Base-by-base conservation (phyloP, 106 monocot species). In the Allium cepa region DNA sequence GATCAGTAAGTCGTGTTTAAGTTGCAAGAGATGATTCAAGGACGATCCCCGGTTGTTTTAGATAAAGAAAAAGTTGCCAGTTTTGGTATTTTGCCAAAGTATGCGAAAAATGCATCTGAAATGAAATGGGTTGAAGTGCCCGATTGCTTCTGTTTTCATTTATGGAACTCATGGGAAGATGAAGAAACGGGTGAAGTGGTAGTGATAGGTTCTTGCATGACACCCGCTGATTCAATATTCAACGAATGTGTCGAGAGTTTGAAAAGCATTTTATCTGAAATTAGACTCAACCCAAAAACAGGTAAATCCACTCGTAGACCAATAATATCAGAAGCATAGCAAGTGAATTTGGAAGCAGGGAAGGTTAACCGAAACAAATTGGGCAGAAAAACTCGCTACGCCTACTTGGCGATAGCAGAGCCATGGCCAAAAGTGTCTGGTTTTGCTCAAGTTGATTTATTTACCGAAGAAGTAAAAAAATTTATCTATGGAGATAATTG, bases 381-480 rank as follows among this genome's bases (percentile, higher is more conserved):
- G 3, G 94, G 94, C 6, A 53, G 87, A 14, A 90, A 87, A 70
- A 78, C 94, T 69, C 68, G 76, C 27, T 94, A 76, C 75, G 94
- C 90, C 3, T 94, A 90, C 78, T 76, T 94, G 13, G 94, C 94
- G 7, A 90, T 94, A 50, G 94, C 94, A 12, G 94, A 94, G 66
- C 94, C 94, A 16, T 94, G 94, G 94, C 94, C 94, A 8, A 90
- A 84, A 73, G 90, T 90, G 3, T 90, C 90, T 4, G 94, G 94
- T 5, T 90, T 94, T 74, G 94, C 94, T 4, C 90, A 94, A 56
- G 89, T 94, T 7, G 84, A 94, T 47, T 76, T 94, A 27, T 7
- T 47, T 46, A 84, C 87, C 7, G 94, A 90, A 0, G 78, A 84
- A 57, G 78, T 82, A 0, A 28, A 83, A 80, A 9, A 72, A 66